Evolutionary conservation across 1,139 yeast species (phyloP).

Genomic region (Saccharomyces pastorianus): DNA sequence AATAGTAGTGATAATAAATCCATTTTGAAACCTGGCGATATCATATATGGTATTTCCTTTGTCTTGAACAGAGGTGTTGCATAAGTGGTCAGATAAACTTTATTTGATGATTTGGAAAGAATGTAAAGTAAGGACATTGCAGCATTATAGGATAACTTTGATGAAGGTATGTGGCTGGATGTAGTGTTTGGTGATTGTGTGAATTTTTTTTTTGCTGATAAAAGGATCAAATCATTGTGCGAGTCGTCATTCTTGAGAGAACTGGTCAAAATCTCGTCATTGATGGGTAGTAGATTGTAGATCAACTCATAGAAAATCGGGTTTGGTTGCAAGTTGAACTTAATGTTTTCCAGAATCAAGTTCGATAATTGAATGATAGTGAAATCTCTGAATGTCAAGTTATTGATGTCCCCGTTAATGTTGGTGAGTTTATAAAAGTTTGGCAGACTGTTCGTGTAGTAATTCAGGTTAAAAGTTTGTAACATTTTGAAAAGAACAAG

Average conservation of each 20-base stretch:
- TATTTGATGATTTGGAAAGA: slow-evolving; percentile 31
- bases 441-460: slow-evolving; percentile 42
- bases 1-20: slow-evolving; percentile 53
- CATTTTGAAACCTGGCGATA: slow-evolving; percentile 37
- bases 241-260: slow-evolving; percentile 23
- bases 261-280: slow-evolving; percentile 18
- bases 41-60: slow-evolving; percentile 10
- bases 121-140: slow-evolving; percentile 50
- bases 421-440: slow-evolving; percentile 35
- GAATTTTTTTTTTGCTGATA: slow-evolving; percentile 25
- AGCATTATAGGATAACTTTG: slow-evolving; percentile 53
- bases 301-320: slow-evolving; percentile 49
- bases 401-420: slow-evolving; percentile 16
- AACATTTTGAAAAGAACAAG: slow-evolving; percentile 36
- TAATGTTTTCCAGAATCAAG: slow-evolving; percentile 33
- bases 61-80: slow-evolving; percentile 7
- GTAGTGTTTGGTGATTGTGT: background rate
- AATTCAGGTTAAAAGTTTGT: slow-evolving; percentile 36
- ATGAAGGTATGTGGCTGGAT: slow-evolving; percentile 1
- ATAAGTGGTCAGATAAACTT: slow-evolving; percentile 20
- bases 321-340: slow-evolving; percentile 32
- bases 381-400: slow-evolving; percentile 53
- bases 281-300: slow-evolving; percentile 51
- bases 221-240: slow-evolving; percentile 24
- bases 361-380: slow-evolving; percentile 46